phyloP scores from a whole-genome alignment of 2,329 filamentous ascomycete genomes.

The Huntiella bhutanensis region DNA sequence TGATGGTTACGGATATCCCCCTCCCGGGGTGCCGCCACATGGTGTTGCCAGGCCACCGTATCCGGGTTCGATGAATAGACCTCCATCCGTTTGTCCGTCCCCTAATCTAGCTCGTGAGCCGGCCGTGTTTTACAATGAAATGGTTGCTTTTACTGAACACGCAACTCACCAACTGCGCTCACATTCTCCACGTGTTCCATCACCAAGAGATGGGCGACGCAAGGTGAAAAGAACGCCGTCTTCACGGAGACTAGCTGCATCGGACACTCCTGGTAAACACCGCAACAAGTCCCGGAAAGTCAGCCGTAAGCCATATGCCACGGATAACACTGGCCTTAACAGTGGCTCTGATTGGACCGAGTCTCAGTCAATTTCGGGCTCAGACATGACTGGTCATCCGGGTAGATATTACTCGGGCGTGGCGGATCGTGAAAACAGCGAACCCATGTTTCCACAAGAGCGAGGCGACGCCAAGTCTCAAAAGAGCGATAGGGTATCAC shows the following conservation, averaged over 20 bases:
- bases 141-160: neutral
- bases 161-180: neutral
- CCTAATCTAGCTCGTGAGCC: conserved; percentile 1
- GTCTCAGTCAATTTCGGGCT: neutral
- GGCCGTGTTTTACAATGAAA: conserved; percentile 3
- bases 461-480: too few relatives aligned
- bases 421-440: too few relatives aligned
- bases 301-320: too few relatives aligned
- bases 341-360: too few relatives aligned
- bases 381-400: too few relatives aligned
- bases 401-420: too few relatives aligned
- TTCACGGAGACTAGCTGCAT: neutral
- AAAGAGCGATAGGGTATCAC: too few relatives aligned
- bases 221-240: too few relatives aligned
- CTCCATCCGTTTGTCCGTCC: neutral
- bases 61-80: neutral
- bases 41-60: neutral
- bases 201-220: neutral
- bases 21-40: neutral
- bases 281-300: too few relatives aligned
- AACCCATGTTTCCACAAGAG: too few relatives aligned
- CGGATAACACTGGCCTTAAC: too few relatives aligned
- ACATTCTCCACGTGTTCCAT: neutral
- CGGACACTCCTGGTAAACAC: neutral
- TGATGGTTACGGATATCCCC: neutral